Percentiles rank a stretch among this genome's conserved stretches.
These are phyloP conservation scores for Passalora sequoiae DNA, from an alignment of 2,329 filamentous ascomycete genomes.

Conservation along the genomic window DNA sequence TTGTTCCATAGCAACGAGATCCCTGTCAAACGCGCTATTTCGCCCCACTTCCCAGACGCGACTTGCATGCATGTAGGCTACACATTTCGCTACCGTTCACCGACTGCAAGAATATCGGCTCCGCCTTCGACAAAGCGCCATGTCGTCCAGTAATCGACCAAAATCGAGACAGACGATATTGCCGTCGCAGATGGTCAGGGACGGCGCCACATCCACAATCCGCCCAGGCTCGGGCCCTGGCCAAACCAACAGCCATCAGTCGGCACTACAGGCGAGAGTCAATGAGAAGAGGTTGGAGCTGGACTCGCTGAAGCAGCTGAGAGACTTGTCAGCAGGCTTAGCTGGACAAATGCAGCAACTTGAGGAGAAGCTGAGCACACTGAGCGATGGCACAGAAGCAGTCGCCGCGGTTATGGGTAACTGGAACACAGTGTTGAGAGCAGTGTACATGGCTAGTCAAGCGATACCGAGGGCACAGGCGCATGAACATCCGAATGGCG, in stretches of 20 bases:
- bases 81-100: no score
- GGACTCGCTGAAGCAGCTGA: constrained; percentile 69
- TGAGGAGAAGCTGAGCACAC: constrained; percentile 69
- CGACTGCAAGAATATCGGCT: no score
- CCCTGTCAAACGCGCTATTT: constrained; percentile 1
- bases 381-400: constrained; percentile 78
- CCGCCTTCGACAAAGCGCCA: no score
- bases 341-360: constrained; percentile 78
- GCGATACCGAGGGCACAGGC: constrained; percentile 60
- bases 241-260: constrained; percentile 44
- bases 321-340: constrained; percentile 71
- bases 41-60: not conserved
- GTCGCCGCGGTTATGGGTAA: constrained; percentile 81
- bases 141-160: constrained; percentile 40
- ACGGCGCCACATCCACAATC: constrained; percentile 31
- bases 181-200: constrained; percentile 45
- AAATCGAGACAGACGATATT: constrained; percentile 34
- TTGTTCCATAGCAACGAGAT: not conserved
- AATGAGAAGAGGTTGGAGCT: constrained; percentile 82
- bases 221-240: constrained; percentile 44
- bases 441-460: constrained; percentile 78
- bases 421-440: constrained; percentile 80
- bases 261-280: constrained; percentile 67
- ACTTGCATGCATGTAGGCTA: no score
- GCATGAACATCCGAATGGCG: constrained; percentile 17